A percentile compares a stretch with the other conserved stretches of the same genome.
Conservation (phyloP, 129 eudicot species). For the Lonicera japonica region DNA sequence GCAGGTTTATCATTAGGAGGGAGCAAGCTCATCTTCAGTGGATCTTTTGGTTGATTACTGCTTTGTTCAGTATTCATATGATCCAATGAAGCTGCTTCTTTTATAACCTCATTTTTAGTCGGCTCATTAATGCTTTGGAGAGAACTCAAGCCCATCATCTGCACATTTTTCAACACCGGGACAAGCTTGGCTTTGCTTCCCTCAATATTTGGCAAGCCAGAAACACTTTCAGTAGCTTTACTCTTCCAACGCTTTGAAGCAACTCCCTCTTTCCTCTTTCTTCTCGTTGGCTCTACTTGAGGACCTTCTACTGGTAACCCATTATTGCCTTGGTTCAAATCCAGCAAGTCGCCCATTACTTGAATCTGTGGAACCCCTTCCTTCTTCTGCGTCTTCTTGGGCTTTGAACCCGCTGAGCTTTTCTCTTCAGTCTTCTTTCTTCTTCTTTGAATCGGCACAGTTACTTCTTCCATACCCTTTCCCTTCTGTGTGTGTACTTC, state of each 20-base stretch:
- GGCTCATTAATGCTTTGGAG: conserved; percentile 19
- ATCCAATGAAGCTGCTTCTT: background rate
- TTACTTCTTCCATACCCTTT: no score
- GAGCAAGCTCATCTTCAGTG: conserved; percentile 8
- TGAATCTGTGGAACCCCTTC: conserved; percentile 6
- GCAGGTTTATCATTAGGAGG: conserved; percentile 17
- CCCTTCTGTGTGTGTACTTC: background rate
- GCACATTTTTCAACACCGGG: conserved; percentile 7
- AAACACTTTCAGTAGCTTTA: background rate
- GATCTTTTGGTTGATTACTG: conserved; percentile 9
- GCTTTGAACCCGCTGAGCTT: conserved; percentile 4
- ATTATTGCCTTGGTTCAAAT: conserved; percentile 5
- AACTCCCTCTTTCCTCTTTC: conserved; percentile 4
- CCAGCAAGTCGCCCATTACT: conserved; percentile 5
- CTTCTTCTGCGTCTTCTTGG: conserved; percentile 20
- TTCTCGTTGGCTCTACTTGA: conserved; percentile 6
- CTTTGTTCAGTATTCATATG: background rate
- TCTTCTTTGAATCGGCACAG: conserved; percentile 27
- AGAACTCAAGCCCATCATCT: conserved; percentile 2
- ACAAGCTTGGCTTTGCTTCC: background rate
- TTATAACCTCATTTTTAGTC: conserved; percentile 7
- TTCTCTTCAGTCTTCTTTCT: conserved; percentile 25
- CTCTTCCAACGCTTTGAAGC: background rate
- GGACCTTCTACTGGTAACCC: background rate
- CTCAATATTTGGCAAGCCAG: background rate